These are phyloP conservation scores for Calocybe gangraenosa DNA, from an alignment of 768 basidiomycete species.

Conservation along the genomic window DNA sequence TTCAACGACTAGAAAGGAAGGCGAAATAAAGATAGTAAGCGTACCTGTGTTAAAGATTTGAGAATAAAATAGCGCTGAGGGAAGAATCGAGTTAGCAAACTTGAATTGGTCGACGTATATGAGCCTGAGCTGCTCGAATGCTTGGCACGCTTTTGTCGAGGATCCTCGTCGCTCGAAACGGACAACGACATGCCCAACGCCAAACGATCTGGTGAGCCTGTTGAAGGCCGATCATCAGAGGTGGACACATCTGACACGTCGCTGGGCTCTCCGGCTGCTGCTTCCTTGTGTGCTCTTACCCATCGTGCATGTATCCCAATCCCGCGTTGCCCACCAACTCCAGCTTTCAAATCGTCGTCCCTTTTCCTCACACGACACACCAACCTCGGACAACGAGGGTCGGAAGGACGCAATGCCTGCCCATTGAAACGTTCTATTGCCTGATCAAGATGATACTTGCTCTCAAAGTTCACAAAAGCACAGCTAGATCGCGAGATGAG, in stretches of 20 bases:
- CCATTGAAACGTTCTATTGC: conserved; percentile 79
- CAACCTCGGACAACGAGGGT: conserved; percentile 69
- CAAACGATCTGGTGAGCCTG: conserved; percentile 24
- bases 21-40: too few species aligned
- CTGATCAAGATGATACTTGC: conserved; percentile 51
- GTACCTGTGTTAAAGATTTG: conserved; percentile 79
- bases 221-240: conserved; percentile 19
- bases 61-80: conserved; percentile 91
- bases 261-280: conserved; percentile 23
- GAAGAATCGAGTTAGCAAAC: conserved; percentile 70
- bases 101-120: conserved; percentile 79
- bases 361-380: conserved; percentile 79
- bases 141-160: conserved; percentile 15
- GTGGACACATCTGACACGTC: conserved; percentile 16
- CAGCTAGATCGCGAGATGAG: conserved; percentile 94
- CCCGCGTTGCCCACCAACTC: conserved; percentile 89
- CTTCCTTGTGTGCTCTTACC: conserved; percentile 59
- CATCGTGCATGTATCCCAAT: conserved; percentile 81
- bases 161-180: conserved; percentile 40
- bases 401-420: conserved; percentile 58
- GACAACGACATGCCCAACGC: conserved; percentile 25
- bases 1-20: background rate
- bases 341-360: conserved; percentile 84
- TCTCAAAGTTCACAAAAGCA: conserved; percentile 87
- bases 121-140: conserved; percentile 64